Evolutionary conservation across 78 protist species (phyloP), one percentile per base, ranked within the genome.

Genomic region (slime mould (Dictyostelium discoideum)): DNA sequence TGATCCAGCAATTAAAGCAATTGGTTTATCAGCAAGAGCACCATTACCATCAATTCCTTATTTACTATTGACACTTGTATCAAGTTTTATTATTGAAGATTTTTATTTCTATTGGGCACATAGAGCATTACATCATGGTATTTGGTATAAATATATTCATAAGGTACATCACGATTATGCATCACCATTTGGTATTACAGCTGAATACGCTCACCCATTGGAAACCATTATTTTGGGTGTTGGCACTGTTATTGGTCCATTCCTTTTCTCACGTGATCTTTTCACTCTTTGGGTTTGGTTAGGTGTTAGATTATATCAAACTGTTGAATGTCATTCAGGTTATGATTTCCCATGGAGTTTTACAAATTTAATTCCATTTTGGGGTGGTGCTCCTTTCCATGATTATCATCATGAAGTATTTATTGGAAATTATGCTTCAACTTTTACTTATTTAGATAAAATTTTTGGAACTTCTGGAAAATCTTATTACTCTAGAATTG

Each of bases 341-440:
- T 95, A 95, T 60, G 97, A 95, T 24, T 85, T 95, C 87, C 97
- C 97, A 18, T 95, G 83, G 92, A 78, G 39, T 46, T 69, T 72
- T 24, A 95, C 92, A 42, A 69, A 37, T 6, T 50, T 87, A 42
- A 90, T 95, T 44, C 97, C 97, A 73, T 95, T 95, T 79, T 95
- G 97, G 97, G 92, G 96, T 73, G 97, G 97, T 50, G 60, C 97
- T 44, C 92, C 89, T 24, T 87, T 89, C 87, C 97, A 95, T 60
- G 97, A 95, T 63, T 95, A 77, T 93, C 97, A 95, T 73, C 97
- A 95, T 20, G 94, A 95, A 44, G 84, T 88, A 20, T 95, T 95
- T 50, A 84, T 86, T 74, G 96, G 96, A 1, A 92, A 92, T 50
- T 92, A 86, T 76, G 42, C 96, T 40, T 92, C 96, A 18, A 92